Conservation (phyloP, 768 basidiomycete species). For the Amyloporia xantha region DNA sequence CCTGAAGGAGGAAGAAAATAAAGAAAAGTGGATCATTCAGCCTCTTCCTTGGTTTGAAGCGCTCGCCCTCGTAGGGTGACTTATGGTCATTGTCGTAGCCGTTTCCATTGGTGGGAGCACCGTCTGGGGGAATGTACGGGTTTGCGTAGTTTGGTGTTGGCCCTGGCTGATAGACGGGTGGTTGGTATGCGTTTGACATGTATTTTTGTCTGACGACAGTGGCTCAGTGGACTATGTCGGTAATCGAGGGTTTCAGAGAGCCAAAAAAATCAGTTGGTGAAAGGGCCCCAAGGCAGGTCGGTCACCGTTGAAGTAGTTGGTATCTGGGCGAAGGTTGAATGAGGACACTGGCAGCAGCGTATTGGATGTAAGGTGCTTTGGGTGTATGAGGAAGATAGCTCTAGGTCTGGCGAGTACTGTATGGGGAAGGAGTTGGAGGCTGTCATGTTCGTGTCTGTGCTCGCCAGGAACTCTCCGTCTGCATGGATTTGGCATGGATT, state of each 20-base stretch:
- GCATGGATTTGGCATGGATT: too few species aligned
- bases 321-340: too few species aligned
- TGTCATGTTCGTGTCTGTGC: too few species aligned
- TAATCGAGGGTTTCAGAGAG: not conserved
- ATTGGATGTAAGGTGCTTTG: too few species aligned
- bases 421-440: too few species aligned
- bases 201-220: not conserved
- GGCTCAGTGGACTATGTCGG: not conserved
- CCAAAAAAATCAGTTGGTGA: too few species aligned
- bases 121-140: not conserved
- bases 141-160: slow-evolving; percentile 3
- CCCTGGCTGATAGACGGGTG: not conserved
- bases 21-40: slow-evolving; percentile 71
- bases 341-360: too few species aligned
- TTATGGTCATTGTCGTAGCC: slow-evolving; percentile 26
- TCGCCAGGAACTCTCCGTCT: too few species aligned
- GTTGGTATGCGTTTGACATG: not conserved
- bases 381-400: too few species aligned
- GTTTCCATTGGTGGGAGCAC: not conserved
- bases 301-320: too few species aligned
- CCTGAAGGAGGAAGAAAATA: slow-evolving; percentile 65
- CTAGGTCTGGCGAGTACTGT: too few species aligned
- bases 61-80: slow-evolving; percentile 51
- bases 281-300: too few species aligned
- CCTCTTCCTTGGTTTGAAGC: slow-evolving; percentile 61